phyloP scores from a whole-genome alignment of 495 filamentous ascomycete species.

The Podospora pseudocomata region DNA sequence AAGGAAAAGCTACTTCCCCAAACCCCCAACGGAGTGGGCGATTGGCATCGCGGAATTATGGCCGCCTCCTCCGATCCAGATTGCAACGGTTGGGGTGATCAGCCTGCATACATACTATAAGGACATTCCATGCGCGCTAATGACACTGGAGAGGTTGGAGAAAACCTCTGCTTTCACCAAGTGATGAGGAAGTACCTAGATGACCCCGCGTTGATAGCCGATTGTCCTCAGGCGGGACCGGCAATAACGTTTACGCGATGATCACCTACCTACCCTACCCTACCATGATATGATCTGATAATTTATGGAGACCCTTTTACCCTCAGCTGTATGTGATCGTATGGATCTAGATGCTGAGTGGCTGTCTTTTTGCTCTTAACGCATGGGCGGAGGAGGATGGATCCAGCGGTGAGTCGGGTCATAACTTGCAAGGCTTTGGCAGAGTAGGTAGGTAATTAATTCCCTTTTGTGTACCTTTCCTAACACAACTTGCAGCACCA shows the following conservation, averaged over 20 bases:
- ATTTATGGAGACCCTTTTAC: background rate
- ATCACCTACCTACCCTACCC: too few species aligned
- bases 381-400: too few species aligned
- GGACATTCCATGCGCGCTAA: too few species aligned
- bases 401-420: background rate
- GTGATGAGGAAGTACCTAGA: too few species aligned
- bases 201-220: too few species aligned
- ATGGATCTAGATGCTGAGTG: too few species aligned
- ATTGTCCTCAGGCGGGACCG: background rate
- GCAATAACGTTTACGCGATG: background rate
- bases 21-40: background rate
- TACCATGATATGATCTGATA: background rate
- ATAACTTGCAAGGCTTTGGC: background rate
- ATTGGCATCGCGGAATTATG: background rate
- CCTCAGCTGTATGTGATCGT: too few species aligned
- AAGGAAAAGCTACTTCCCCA: background rate
- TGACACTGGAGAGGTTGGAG: too few species aligned
- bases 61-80: background rate
- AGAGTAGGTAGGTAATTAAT: background rate
- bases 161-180: too few species aligned
- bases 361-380: background rate
- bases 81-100: background rate
- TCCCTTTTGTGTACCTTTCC: background rate
- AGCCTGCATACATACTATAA: background rate
- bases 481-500: background rate